phyloP scores from a whole-genome alignment of 371 early-diverging fungal species.

The Mucor piriformis region DNA sequence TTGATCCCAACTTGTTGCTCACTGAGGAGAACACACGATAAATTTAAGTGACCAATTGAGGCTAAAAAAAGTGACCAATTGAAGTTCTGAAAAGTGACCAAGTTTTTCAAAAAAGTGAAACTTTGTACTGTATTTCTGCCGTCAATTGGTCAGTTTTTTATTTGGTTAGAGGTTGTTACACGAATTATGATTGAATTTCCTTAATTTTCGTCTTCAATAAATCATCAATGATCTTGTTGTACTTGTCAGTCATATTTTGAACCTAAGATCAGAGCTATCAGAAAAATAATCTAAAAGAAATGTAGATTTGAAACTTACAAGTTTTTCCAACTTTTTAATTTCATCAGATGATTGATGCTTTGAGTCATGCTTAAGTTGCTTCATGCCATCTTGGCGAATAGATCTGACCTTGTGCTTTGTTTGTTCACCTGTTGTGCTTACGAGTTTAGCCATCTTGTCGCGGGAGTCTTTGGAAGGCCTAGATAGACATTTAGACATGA shows the following conservation, averaged over 20 bases:
- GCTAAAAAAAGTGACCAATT: conserved; percentile 8
- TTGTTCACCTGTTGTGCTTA: conserved; percentile 70
- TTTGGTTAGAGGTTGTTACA: not conserved
- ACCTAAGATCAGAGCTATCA: conserved; percentile 43
- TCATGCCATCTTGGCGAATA: conserved; percentile 75
- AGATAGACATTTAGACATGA: no score
- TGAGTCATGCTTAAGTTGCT: conserved; percentile 72
- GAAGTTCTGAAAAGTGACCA: not conserved
- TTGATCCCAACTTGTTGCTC: conserved; percentile 5
- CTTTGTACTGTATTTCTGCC: no score
- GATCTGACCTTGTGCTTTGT: conserved; percentile 67
- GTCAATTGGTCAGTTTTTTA: no score
- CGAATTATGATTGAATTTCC: conserved; percentile 64
- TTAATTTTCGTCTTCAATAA: conserved; percentile 71
- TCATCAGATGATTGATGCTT: conserved; percentile 65
- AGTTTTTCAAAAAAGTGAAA: no score
- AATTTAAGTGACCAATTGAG: conserved; percentile 13
- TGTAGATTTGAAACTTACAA: conserved; percentile 33
- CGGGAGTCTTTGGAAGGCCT: conserved; percentile 82
- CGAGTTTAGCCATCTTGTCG: conserved; percentile 74
- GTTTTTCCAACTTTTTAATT: conserved; percentile 62
- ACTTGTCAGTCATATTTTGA: conserved; percentile 74
- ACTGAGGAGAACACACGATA: conserved; percentile 2
- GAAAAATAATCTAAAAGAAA: not conserved
- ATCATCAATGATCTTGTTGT: conserved; percentile 70